Base-by-base conservation (phyloP, 345 rosid species). In the Sonneratia caseolaris region DNA sequence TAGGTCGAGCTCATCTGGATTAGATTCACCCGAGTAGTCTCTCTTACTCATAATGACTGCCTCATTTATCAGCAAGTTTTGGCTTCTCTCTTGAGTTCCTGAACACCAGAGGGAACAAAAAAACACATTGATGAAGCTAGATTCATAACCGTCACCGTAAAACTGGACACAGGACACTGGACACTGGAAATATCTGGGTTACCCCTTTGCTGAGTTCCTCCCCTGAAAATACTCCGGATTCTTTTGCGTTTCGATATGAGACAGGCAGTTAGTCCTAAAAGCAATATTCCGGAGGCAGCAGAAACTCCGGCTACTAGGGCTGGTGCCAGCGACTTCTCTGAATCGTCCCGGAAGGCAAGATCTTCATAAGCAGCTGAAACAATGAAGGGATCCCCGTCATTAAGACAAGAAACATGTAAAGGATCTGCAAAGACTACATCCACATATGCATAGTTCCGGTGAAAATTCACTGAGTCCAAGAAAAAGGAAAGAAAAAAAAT, bases 161-260 rank as follows among this genome's bases (percentile, higher is more conserved):
- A 27, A 27, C 32, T 27, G 32, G 32, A 27, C 32, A 27, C 32
- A 0, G 32, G 32, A 27, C 32, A 27, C 32, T 27, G 32, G 32
- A 27, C 32, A 27, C 32, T 27, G 51, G 27, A 35, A 45, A 16
- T 22, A 15, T n/a, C 13, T n/a, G 16, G 66, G 7, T 69, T 72
- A 87, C 92, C 87, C 86, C 24, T 78, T 2, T 47, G 74, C 67
- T 70, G 72, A 68, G 36, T 22, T 62, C 74, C 61, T 48, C 74
- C 48, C 65, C 61, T 59, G n/a, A 69, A 71, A 37, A 10, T 53
- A 68, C 61, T 68, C n/a, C 36, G 69, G 71, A 79, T 47, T 37
- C 71, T 75, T 76, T 83, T 84, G 80, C 82, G 84, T 76, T 76
- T 91, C 88, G 89, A 89, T 27, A 91, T 2, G 11, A 71, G 71